Conservation (phyloP, 2,329 filamentous ascomycete genomes). For the Esteya vermicola region DNA sequence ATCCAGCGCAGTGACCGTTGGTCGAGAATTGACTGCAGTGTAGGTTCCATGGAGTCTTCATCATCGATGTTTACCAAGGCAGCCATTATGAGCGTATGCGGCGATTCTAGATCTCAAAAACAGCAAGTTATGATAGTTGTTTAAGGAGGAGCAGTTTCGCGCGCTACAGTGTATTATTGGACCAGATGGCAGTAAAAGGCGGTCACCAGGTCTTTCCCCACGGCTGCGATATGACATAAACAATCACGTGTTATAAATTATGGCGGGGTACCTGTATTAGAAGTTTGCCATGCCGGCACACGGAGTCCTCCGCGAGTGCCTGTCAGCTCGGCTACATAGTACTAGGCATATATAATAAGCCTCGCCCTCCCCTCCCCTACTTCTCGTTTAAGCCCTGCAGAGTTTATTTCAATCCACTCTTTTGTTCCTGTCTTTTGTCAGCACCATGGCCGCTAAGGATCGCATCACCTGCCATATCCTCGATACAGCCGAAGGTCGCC, state of each 20-base stretch:
- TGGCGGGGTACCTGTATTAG: not conserved
- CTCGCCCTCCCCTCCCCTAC: not conserved
- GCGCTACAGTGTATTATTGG: not conserved
- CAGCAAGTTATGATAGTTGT: too few relatives aligned
- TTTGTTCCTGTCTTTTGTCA: not conserved
- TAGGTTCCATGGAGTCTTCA: constrained; percentile 68
- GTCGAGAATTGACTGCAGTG: constrained; percentile 86
- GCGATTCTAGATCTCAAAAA: too few relatives aligned
- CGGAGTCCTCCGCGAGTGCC: not conserved
- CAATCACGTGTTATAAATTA: not conserved
- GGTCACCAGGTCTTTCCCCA: not conserved
- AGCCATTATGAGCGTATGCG: not conserved
- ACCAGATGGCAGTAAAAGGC: not conserved
- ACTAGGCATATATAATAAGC: not conserved
- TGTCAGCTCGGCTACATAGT: not conserved
- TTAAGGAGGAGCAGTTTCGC: not conserved
- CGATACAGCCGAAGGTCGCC: constrained; percentile 62
- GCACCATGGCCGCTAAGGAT: constrained; percentile 30
- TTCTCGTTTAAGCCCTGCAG: not conserved
- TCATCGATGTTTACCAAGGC: constrained; percentile 44
- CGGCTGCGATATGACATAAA: not conserved
- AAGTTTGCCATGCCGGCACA: not conserved
- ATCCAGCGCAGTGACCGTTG: constrained; percentile 96
- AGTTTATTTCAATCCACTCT: too few relatives aligned
- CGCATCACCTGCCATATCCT: constrained; percentile 80